Conservation (phyloP, 2,329 filamentous ascomycete genomes). For the Talaromyces sp. region DNA sequence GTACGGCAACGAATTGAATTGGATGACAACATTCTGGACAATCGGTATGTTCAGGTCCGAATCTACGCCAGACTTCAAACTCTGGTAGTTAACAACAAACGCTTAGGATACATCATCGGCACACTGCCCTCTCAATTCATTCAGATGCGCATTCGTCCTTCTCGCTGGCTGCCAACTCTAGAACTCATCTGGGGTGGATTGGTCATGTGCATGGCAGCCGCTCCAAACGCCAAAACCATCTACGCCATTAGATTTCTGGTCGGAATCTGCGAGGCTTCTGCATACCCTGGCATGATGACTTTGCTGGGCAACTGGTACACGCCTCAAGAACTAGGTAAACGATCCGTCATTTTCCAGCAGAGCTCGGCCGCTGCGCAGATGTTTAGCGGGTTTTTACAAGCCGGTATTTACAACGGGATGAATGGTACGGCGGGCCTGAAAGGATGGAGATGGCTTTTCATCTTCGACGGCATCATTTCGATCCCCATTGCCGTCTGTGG, state of each 20-base stretch:
- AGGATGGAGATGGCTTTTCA: constrained; percentile 61
- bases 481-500: constrained; percentile 41
- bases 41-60: not conserved
- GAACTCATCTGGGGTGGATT: constrained; percentile 17
- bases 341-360: constrained; percentile 19
- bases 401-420: constrained; percentile 58
- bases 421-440: constrained; percentile 52
- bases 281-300: constrained; percentile 18
- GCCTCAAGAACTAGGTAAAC: constrained; percentile 15
- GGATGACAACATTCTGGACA: constrained; percentile 15
- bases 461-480: constrained; percentile 53
- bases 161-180: constrained; percentile 10
- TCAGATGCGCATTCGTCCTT: not conserved
- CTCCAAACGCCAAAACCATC: constrained; percentile 14
- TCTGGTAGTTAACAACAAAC: too few species aligned
- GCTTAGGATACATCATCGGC: not conserved
- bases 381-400: constrained; percentile 25
- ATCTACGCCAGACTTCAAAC: too few species aligned
- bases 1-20: constrained; percentile 64
- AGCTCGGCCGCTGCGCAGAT: constrained; percentile 16
- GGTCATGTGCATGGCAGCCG: constrained; percentile 18
- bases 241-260: constrained; percentile 19
- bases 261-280: constrained; percentile 15
- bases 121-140: not conserved
- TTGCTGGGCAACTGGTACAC: constrained; percentile 17